phyloP scores from a whole-genome alignment of 2,329 filamentous ascomycete genomes.

The Colletotrichum godetiae region DNA sequence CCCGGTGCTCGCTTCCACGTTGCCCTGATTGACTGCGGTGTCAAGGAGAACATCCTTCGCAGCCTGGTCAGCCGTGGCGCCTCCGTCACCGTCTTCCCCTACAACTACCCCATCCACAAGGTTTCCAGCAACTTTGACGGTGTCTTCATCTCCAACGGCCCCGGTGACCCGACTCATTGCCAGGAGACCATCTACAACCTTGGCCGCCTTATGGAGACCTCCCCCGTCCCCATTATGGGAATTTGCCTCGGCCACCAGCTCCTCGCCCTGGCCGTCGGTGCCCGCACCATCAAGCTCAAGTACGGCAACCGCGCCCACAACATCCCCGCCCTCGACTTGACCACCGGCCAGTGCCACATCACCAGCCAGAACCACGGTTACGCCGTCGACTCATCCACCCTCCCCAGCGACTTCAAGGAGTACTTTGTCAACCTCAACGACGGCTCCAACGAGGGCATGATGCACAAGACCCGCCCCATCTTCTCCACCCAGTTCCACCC shows the following conservation, averaged over 20 bases:
- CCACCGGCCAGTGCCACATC: conserved; percentile 97
- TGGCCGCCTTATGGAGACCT: conserved; percentile 88
- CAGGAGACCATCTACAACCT: conserved; percentile 95
- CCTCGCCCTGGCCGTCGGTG: conserved; percentile 88
- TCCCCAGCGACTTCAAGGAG: conserved; percentile 91
- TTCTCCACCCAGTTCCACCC: conserved; percentile 99
- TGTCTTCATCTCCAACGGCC: conserved; percentile 98
- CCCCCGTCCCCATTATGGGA: conserved; percentile 93
- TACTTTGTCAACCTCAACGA: conserved; percentile 99
- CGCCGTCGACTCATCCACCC: conserved; percentile 86
- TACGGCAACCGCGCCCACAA: conserved; percentile 99
- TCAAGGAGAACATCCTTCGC: conserved; percentile 99
- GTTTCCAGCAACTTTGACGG: conserved; percentile 97
- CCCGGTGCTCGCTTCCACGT: conserved; percentile 87
- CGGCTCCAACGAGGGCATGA: conserved; percentile 95
- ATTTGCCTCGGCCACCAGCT: conserved; percentile 99
- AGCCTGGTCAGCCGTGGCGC: conserved; percentile 92
- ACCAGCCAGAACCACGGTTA: conserved; percentile 99
- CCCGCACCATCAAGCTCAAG: conserved; percentile 95
- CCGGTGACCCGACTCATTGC: conserved; percentile 97
- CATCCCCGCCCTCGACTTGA: conserved; percentile 94
- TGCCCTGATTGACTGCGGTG: conserved; percentile 95
- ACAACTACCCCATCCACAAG: conserved; percentile 98
- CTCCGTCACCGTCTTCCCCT: conserved; percentile 94
- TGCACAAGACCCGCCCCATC: conserved; percentile 95